Evolutionary conservation across 768 basidiomycete genomes (phyloP).

Genomic region (Lentinus tigrinus): DNA sequence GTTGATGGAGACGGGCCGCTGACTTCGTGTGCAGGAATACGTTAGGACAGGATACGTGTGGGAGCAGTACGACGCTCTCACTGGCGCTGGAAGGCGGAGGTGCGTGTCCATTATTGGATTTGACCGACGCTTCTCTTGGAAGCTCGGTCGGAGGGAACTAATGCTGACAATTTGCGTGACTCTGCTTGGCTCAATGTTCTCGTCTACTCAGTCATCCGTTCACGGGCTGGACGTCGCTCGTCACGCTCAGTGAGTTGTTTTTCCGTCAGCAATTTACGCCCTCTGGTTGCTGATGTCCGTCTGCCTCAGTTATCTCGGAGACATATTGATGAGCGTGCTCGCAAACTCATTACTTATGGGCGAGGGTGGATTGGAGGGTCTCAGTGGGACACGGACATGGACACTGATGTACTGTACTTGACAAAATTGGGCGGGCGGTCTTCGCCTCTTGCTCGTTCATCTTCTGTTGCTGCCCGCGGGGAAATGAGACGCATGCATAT

Average conservation of each 20-base stretch:
- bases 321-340: conserved; percentile 47
- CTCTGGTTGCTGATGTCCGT: not conserved
- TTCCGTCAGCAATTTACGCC: too few relatives aligned
- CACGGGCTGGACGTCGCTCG: conserved; percentile 93
- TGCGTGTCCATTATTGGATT: conserved; percentile 29
- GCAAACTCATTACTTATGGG: not conserved
- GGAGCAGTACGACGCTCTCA: conserved; percentile 91
- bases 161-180: not conserved
- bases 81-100: conserved; percentile 86
- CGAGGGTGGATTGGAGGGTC: too few relatives aligned
- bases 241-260: conserved; percentile 80
- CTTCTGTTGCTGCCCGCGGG: not conserved
- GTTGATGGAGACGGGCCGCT: too few relatives aligned
- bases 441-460: not conserved
- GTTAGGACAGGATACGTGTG: conserved; percentile 92
- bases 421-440: not conserved
- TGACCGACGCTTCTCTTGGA: not conserved
- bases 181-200: not conserved
- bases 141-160: not conserved
- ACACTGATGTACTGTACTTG: not conserved
- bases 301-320: conserved; percentile 58
- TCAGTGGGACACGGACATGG: not conserved
- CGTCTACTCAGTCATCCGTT: conserved; percentile 77
- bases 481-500: not conserved
- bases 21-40: conserved; percentile 64